Conservation (phyloP, 2,329 filamentous ascomycete species). For the Metarhizium guizhouense region DNA sequence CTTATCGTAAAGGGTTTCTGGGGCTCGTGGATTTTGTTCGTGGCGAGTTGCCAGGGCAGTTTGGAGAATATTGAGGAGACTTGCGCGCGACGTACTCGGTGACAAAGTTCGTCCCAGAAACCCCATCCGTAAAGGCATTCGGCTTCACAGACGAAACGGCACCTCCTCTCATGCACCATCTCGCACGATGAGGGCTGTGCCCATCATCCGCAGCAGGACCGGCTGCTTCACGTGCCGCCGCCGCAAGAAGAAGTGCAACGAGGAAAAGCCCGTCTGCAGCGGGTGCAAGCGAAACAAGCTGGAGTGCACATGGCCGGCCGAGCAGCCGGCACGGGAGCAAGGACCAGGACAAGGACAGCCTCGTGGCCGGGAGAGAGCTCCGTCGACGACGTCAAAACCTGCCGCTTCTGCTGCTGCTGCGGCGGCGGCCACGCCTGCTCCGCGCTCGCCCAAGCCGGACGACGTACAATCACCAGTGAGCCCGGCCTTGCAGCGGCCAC, state of each 20-base stretch:
- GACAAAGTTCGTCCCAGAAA: too few relatives aligned
- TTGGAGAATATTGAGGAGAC: too few relatives aligned
- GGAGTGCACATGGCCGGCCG: slow-evolving; percentile 39
- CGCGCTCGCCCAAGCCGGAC: neutral
- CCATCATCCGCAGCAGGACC: slow-evolving; percentile 27
- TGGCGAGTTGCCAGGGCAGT: too few relatives aligned
- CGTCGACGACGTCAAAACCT: neutral
- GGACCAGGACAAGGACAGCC: neutral
- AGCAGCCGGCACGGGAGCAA: slow-evolving; percentile 4
- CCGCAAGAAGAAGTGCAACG: slow-evolving; percentile 46
- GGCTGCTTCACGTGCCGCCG: slow-evolving; percentile 41
- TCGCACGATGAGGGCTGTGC: slow-evolving; percentile 18
- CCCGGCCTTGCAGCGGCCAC: neutral
- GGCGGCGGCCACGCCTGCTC: neutral
- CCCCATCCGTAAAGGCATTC: too few relatives aligned
- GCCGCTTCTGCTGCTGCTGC: neutral
- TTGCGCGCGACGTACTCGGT: too few relatives aligned
- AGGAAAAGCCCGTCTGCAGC: slow-evolving; percentile 40
- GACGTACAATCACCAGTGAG: neutral
- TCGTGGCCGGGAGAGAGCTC: neutral
- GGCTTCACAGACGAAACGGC: too few relatives aligned
- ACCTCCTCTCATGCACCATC: neutral
- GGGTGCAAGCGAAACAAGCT: slow-evolving; percentile 45
- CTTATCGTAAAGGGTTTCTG: too few relatives aligned
- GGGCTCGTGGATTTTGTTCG: too few relatives aligned